Conservation (phyloP, 2,329 filamentous ascomycete species). For the Botrytis squamosa region DNA sequence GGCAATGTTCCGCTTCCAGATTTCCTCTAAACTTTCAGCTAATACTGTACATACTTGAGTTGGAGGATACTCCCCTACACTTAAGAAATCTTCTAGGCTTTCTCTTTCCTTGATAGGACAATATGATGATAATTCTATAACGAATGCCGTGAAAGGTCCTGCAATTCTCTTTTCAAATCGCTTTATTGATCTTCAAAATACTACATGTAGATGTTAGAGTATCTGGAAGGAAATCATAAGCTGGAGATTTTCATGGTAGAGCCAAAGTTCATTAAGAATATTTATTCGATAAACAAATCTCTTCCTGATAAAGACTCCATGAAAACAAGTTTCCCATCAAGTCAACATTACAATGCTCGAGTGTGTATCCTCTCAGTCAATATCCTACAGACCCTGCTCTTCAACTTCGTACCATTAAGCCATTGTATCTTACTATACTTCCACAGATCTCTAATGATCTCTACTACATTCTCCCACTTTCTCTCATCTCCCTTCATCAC, state of each 20-base stretch:
- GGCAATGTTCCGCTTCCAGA: neutral
- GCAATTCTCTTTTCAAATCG: neutral
- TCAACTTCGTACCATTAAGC: neutral
- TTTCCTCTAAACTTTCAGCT: neutral
- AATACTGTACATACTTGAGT: neutral
- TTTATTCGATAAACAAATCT: neutral
- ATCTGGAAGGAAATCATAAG: too few relatives aligned
- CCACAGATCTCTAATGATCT: neutral
- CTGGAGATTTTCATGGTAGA: neutral
- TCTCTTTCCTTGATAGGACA: neutral
- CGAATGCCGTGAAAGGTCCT: fast-evolving
- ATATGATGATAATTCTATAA: neutral
- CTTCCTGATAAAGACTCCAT: neutral
- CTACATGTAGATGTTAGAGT: neutral
- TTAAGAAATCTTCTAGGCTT: neutral
- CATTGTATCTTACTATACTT: conserved; percentile 1
- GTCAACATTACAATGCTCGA: neutral
- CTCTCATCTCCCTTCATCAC: neutral
- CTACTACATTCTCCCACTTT: neutral
- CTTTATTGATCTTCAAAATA: too few relatives aligned
- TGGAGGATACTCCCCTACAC: neutral
- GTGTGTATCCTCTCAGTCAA: neutral
- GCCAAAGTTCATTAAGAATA: neutral
- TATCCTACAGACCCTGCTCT: neutral
- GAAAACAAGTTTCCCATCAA: neutral